Percentiles rank a stretch among this genome's conserved stretches.
Conservation (phyloP, 202 grass and related monocot genomes). For the Digitaria exilis region DNA sequence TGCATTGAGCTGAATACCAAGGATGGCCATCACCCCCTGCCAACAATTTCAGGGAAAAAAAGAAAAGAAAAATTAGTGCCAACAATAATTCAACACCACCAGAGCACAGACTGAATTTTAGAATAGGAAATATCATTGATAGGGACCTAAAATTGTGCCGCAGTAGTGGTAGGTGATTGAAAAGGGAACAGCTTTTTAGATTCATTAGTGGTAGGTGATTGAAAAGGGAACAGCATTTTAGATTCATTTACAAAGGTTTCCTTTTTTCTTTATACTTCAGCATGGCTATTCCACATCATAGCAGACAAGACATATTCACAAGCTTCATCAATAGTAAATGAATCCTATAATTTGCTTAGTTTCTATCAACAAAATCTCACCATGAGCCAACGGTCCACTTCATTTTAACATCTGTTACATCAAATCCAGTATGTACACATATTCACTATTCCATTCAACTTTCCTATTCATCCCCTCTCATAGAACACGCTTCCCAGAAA, state of each 20-base stretch:
- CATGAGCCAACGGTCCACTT: constrained; percentile 14
- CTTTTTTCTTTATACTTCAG: constrained; percentile 20
- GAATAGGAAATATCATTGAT: constrained; percentile 12
- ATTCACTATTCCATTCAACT: no score
- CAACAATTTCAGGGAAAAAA: constrained; percentile 40
- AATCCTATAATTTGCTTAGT: constrained; percentile 17
- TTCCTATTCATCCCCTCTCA: no score
- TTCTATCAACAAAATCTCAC: constrained; percentile 28
- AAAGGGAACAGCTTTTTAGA: no score
- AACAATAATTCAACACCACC: constrained; percentile 2
- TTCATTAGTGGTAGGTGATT: constrained; percentile 1
- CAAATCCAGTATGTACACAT: background rate
- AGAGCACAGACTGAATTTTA: constrained; percentile 23
- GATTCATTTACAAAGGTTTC: background rate
- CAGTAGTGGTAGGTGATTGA: no score
- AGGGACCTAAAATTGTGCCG: constrained; percentile 3
- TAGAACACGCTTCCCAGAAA: no score
- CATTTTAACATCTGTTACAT: background rate
- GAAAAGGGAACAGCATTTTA: constrained; percentile 2
- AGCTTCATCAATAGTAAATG: constrained; percentile 24
- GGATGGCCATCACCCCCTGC: constrained; percentile 90
- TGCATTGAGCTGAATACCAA: constrained; percentile 96
- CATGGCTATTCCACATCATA: background rate
- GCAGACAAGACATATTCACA: background rate
- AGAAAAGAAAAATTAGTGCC: constrained; percentile 25